Base-by-base conservation (phyloP, 2,329 filamentous ascomycete genomes). In the Thielaviopsis musarum region DNA sequence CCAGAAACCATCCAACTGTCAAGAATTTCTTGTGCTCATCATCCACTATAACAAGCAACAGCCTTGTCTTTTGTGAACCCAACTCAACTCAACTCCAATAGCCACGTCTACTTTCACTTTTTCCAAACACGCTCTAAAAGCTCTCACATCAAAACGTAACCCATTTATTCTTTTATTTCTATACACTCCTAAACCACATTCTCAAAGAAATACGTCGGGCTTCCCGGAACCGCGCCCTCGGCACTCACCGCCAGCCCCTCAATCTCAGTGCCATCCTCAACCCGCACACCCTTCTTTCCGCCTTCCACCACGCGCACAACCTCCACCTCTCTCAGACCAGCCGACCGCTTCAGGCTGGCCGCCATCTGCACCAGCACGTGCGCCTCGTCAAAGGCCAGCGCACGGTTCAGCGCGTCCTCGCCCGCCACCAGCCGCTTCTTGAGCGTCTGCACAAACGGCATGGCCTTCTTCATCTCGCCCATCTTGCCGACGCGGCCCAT, bases 381-480 rank as follows among this genome's bases (percentile, higher is more conserved):
- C 54, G 83, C 76, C 76, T 98, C 93, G 66, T 96, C 85, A 70
- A 97, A 98, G 0, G 82, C 78, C 63, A 98, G 76, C 72, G 91
- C 88, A 64, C 90, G 80, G 68, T 91, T 83, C 67, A 97, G 84
- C 10, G 96, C 88, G 1, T 73, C 76, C 72, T 91, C 82, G 63
- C 87, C 85, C 56, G 78, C 77, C 60, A 89, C 77, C 59, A 98
- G 79, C 57, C 88, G 82, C 71, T 81, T 87, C 84, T 96, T 96
- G 62, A 97, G 75, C 6, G 71, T 74, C 74, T 97, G 91, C 56
- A 96, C 84, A 68, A 96, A 97, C 0, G 93, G 93, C 91, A 97
- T 97, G 2, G 90, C 91, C 74, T 94, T 93, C 82, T 97, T 98
- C 79, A 90, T 89, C 73, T 94, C 88, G 52, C 83, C 83, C 68